Conservation (phyloP, 306 rosid genomes). For the Lablab purpureus region DNA sequence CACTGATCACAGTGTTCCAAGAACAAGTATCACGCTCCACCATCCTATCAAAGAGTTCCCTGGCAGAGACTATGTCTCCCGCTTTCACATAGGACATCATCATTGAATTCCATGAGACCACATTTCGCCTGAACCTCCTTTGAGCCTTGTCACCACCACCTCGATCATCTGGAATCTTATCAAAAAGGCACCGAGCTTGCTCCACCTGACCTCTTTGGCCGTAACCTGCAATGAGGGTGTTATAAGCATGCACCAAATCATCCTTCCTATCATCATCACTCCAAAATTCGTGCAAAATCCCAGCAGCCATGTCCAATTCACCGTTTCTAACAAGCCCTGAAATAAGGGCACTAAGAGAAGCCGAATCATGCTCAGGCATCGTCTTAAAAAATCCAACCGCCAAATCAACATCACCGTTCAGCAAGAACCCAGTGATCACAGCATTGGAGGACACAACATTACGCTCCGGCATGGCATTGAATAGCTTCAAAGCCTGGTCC, state of each 20-base stretch:
- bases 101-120: slow-evolving; percentile 64
- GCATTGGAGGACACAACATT: slow-evolving; percentile 60
- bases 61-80: slow-evolving; percentile 52
- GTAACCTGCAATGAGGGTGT: slow-evolving; percentile 55
- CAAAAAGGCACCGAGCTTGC: slow-evolving; percentile 55
- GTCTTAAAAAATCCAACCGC: slow-evolving; percentile 48
- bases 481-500: slow-evolving; percentile 56
- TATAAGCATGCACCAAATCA: slow-evolving; percentile 57
- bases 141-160: slow-evolving; percentile 29
- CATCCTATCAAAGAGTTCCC: slow-evolving; percentile 59
- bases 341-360: slow-evolving; percentile 53
- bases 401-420: slow-evolving; percentile 52
- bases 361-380: slow-evolving; percentile 51
- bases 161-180: slow-evolving; percentile 42
- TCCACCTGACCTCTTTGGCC: slow-evolving; percentile 60
- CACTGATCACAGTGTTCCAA: slow-evolving; percentile 60
- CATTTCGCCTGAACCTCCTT: slow-evolving; percentile 50
- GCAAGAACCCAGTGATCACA: slow-evolving; percentile 56
- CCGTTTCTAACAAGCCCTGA: slow-evolving; percentile 57
- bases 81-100: slow-evolving; percentile 62
- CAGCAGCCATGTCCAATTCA: slow-evolving; percentile 48
- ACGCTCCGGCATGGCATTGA: slow-evolving; percentile 49
- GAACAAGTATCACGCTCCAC: slow-evolving; percentile 53
- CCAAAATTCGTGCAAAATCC: slow-evolving; percentile 49
- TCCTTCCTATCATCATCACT: slow-evolving; percentile 32